Percentiles rank a stretch among this genome's conserved stretches.
Evolutionary conservation across 1,284 basidiomycete genomes (phyloP).

Genomic region (Volvariella surrecta): DNA sequence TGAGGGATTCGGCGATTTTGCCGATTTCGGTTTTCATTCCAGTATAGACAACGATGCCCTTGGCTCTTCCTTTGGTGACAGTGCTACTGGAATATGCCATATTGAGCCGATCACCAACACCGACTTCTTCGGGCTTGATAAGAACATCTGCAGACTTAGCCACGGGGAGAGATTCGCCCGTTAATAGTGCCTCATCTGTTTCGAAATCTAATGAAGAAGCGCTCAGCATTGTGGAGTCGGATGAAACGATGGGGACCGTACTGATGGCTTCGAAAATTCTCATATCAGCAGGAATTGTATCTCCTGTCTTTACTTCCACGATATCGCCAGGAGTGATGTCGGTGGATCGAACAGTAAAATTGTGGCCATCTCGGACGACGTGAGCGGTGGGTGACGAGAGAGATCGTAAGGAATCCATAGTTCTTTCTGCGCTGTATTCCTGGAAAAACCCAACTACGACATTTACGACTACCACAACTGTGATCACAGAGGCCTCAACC

Average conservation of each 20-base stretch:
- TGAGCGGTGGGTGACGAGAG: conserved; percentile 55
- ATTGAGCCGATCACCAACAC: conserved; percentile 47
- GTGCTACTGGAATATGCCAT: conserved; percentile 49
- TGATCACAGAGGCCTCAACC: conserved; percentile 59
- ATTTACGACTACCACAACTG: conserved; percentile 52
- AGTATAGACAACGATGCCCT: conserved; percentile 48
- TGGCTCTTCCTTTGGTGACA: conserved; percentile 59
- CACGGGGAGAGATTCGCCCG: conserved; percentile 55
- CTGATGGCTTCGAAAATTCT: conserved; percentile 22
- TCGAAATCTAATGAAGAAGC: conserved; percentile 36
- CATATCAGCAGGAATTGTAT: conserved; percentile 55
- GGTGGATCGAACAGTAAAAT: conserved; percentile 42
- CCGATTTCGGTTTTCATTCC: conserved; percentile 54
- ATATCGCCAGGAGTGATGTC: conserved; percentile 54
- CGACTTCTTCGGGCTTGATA: conserved; percentile 20
- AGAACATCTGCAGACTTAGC: conserved; percentile 1
- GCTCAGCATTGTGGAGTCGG: conserved; percentile 11
- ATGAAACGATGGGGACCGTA: background rate
- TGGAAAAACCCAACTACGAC: conserved; percentile 42
- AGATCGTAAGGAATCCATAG: conserved; percentile 46
- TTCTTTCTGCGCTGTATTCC: conserved; percentile 48
- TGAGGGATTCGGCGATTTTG: too few relatives aligned
- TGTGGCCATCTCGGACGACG: conserved; percentile 44
- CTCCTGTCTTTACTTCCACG: conserved; percentile 46
- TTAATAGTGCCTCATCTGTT: conserved; percentile 60